phyloP scores from a whole-genome alignment of 371 early-diverging fungal genomes.

The Lichtheimia ramosa region DNA sequence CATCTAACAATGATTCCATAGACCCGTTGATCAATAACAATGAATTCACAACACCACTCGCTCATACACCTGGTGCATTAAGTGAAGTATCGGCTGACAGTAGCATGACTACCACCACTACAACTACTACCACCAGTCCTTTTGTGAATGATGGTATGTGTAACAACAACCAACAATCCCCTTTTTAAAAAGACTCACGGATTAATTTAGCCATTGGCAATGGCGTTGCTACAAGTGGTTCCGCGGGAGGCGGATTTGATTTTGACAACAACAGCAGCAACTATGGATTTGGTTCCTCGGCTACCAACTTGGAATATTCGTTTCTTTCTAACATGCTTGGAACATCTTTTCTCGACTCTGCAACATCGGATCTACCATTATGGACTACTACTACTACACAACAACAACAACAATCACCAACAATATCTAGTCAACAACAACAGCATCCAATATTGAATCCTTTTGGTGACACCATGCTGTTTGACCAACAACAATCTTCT shows the following conservation, averaged over 20 bases:
- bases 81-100: slow-evolving; percentile 3
- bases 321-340: slow-evolving; percentile 83
- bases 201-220: too few relatives aligned
- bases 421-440: not conserved
- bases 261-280: slow-evolving; percentile 13
- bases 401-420: not conserved
- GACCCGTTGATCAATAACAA: not conserved
- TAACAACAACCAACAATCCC: too few relatives aligned
- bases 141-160: not conserved
- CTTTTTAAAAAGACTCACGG: too few relatives aligned
- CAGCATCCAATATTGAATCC: not conserved
- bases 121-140: not conserved
- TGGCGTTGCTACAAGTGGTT: not conserved
- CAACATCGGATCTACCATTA: too few relatives aligned
- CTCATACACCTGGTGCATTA: not conserved
- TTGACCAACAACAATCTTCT: not conserved
- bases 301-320: slow-evolving; percentile 85
- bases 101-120: slow-evolving; percentile 1
- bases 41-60: not conserved
- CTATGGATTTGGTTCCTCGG: slow-evolving; percentile 80
- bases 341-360: slow-evolving; percentile 21
- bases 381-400: not conserved
- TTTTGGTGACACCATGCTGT: not conserved
- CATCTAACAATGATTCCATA: not conserved
- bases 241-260: not conserved